Base-by-base conservation (phyloP, 139 green algal genomes). In the Chlorokybus atmophyticus region DNA sequence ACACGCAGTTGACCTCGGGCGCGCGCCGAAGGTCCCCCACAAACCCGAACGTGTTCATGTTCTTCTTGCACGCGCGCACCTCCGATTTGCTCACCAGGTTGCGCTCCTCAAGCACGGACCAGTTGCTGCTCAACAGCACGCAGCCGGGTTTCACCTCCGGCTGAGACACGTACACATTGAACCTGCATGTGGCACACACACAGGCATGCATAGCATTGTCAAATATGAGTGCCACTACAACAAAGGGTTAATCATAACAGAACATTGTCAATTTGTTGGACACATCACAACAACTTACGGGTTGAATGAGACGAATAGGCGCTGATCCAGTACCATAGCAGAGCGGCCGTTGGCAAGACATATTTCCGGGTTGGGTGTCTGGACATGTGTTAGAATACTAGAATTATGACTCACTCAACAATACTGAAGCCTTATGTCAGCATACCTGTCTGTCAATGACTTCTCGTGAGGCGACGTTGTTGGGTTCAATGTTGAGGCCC, bases 31-130 rank as follows among this genome's bases (percentile, higher is more conserved):
- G 63, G 68, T 98, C 89, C 3, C 91, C 91, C 38, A 98, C 91
- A 72, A 90, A 99, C 0, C 86, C 91, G 77, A 99, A 99, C 1
- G 91, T 99, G 77, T 98, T 98, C 87, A 96, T 96, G 67, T 85
- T 85, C 10, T 81, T 70, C 73, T 93, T 96, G 80, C 91, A 99
- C 25, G 75, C 49, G 41, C 85, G 67, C 55, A 87, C 80, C 71
- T 91, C 54, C 31, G 59, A 40, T 29, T 59, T 26, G 21, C 64
- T 73, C 2, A 99, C 82, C 26, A 99, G 76, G 28, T 85, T 78
- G n/a, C 86, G 65, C 4, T 67, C 76, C 67, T 99, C 91, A 32
- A 99, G 74, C 47, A 96, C 80, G 26, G 75, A 77, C 40, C 94
- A 78, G 71, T 98, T 99, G 67, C 71, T 79, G 17, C 84, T 79